phyloP scores from a whole-genome alignment of 768 basidiomycete genomes.

The Gloeopeniophorella convolvens region DNA sequence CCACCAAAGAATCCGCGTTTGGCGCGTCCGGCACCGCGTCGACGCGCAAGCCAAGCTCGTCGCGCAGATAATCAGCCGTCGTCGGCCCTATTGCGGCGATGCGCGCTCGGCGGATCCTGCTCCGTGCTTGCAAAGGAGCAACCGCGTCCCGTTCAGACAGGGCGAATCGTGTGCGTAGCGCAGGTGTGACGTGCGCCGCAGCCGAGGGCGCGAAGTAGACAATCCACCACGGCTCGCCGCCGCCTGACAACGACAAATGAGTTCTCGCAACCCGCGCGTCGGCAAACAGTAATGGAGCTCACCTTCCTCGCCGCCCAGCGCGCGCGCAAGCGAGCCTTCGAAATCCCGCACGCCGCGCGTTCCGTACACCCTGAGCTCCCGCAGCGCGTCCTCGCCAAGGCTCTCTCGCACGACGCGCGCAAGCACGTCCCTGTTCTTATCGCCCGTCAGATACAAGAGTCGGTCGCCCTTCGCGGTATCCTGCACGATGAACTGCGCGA shows the following conservation, averaged over 20 bases:
- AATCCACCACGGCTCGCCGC: constrained; percentile 50
- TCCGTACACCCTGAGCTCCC: constrained; percentile 59
- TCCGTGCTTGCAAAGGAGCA: neutral
- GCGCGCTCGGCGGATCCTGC: constrained; percentile 4
- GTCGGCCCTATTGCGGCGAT: constrained; percentile 68
- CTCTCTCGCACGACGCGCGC: constrained; percentile 38
- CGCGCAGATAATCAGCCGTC: constrained; percentile 45
- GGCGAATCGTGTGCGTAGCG: constrained; percentile 39
- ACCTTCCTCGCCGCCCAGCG: constrained; percentile 3
- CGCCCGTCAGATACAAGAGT: constrained; percentile 76
- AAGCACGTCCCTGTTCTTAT: constrained; percentile 77
- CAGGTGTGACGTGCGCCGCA: constrained; percentile 49
- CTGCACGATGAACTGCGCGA: constrained; percentile 56
- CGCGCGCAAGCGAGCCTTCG: constrained; percentile 32
- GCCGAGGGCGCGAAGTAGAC: constrained; percentile 73
- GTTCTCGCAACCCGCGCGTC: constrained; percentile 3
- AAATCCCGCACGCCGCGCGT: constrained; percentile 55
- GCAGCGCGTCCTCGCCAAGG: constrained; percentile 37
- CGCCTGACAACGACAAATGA: neutral
- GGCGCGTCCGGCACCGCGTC: constrained; percentile 53
- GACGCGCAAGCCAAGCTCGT: constrained; percentile 42
- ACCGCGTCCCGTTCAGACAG: constrained; percentile 23
- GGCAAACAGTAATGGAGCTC: neutral
- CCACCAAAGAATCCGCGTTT: constrained; percentile 43
- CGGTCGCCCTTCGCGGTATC: constrained; percentile 30